Conservation (phyloP, 1,284 basidiomycete genomes). For the Fomitopsis schrenkii region DNA sequence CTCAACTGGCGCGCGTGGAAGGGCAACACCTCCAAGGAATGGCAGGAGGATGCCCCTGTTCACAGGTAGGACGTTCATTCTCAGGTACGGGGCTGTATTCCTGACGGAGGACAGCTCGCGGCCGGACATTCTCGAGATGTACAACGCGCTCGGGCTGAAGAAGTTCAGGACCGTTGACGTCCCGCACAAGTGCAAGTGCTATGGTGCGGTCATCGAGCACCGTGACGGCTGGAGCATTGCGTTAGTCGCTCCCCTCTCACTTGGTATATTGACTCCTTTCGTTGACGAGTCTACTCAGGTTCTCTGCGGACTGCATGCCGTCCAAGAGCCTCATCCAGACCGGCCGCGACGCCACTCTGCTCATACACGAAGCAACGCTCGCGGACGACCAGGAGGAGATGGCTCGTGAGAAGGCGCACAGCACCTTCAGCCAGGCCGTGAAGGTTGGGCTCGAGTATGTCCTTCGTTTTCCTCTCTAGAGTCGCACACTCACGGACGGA, state of each 20-base stretch:
- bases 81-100: background rate
- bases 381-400: conserved; percentile 71
- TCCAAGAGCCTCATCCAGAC: conserved; percentile 63
- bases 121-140: conserved; percentile 38
- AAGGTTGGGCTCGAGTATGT: conserved; percentile 65
- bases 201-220: conserved; percentile 68
- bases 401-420: conserved; percentile 80
- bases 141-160: conserved; percentile 46
- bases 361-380: conserved; percentile 95
- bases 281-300: conserved; percentile 34
- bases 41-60: conserved; percentile 16
- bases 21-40: conserved; percentile 27
- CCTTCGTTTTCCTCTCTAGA: background rate
- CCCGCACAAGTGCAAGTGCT: conserved; percentile 68
- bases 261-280: conserved; percentile 6
- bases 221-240: conserved; percentile 77
- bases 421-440: conserved; percentile 87
- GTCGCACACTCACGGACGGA: background rate
- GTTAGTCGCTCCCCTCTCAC: conserved; percentile 40
- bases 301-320: conserved; percentile 89
- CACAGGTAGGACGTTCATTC: conserved; percentile 11
- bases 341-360: conserved; percentile 68
- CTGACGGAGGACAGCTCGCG: conserved; percentile 31
- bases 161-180: conserved; percentile 67
- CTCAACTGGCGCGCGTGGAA: conserved; percentile 45